phyloP scores from a whole-genome alignment of 2,329 filamentous ascomycete species.

The Hymenoscyphus occultus region DNA sequence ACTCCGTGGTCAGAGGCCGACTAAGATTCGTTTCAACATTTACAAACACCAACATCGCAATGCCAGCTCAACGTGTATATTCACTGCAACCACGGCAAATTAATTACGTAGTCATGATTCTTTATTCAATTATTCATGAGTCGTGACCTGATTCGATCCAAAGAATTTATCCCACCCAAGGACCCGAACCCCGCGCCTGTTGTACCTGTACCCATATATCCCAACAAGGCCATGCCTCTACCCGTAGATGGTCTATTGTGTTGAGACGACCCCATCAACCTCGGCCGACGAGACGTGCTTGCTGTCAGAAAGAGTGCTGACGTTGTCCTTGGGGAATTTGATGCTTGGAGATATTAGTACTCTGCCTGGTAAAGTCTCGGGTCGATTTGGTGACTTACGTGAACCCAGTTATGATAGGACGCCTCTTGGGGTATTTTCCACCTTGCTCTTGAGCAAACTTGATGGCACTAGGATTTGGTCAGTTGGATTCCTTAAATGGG shows the following conservation, averaged over 20 bases:
- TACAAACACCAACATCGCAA: background rate
- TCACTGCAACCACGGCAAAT: background rate
- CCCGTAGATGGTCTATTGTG: conserved; percentile 54
- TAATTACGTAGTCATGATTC: background rate
- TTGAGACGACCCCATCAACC: conserved; percentile 66
- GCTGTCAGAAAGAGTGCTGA: conserved; percentile 64
- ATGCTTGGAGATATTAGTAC: conserved; percentile 52
- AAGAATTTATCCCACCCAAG: background rate
- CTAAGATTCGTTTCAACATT: background rate
- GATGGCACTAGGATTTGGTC: conserved; percentile 60
- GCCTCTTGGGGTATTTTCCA: conserved; percentile 81
- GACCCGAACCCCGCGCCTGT: background rate
- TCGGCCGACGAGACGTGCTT: conserved; percentile 75
- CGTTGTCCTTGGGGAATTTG: conserved; percentile 63
- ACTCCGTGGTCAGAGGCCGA: background rate
- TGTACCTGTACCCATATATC: conserved; percentile 1
- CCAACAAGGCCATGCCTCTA: background rate
- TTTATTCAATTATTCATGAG: conserved; percentile 4
- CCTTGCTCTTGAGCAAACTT: conserved; percentile 70
- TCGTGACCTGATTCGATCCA: background rate
- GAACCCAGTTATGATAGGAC: conserved; percentile 86
- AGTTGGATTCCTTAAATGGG: background rate
- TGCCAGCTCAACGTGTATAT: background rate
- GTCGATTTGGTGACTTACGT: conserved; percentile 59
- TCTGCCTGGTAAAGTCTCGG: background rate